Evolutionary conservation across 306 rosid species (phyloP).

Genomic region (Psophocarpus tetragonolobus): DNA sequence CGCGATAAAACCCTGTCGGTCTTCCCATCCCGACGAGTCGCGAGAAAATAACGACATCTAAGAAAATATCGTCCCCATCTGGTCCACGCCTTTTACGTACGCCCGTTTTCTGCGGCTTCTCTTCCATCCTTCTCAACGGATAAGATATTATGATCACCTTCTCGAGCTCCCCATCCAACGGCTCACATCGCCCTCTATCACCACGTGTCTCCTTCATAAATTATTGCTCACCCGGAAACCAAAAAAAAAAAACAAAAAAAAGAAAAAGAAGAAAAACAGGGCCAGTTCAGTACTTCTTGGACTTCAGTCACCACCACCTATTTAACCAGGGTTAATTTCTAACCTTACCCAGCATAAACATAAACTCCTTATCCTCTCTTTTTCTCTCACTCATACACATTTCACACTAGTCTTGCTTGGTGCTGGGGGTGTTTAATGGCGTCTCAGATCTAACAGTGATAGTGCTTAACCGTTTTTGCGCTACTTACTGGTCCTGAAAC

Average conservation of each 20-base stretch:
- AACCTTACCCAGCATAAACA: slow-evolving; percentile 47
- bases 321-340: slow-evolving; percentile 72
- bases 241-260: background rate
- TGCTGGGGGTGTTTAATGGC: slow-evolving; percentile 59
- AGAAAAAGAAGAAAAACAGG: background rate
- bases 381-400: background rate
- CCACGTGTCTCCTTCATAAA: slow-evolving; percentile 55
- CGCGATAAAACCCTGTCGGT: slow-evolving; percentile 6
- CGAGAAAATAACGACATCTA: background rate
- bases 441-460: slow-evolving; percentile 71
- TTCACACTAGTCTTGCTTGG: slow-evolving; percentile 17
- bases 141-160: slow-evolving; percentile 52
- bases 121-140: slow-evolving; percentile 56
- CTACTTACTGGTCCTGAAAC: background rate
- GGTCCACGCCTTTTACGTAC: slow-evolving; percentile 46
- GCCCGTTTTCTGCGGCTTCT: slow-evolving; percentile 72
- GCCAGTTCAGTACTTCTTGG: background rate
- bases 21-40: background rate
- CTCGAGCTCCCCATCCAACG: slow-evolving; percentile 45
- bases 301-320: slow-evolving; percentile 30
- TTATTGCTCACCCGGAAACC: too few relatives aligned
- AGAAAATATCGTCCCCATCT: slow-evolving; percentile 30
- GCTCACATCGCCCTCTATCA: background rate
- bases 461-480: background rate
- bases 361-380: slow-evolving; percentile 58